Conservation (phyloP, 108 stramenopile genomes). For the Phaeodactylum tricornutum region DNA sequence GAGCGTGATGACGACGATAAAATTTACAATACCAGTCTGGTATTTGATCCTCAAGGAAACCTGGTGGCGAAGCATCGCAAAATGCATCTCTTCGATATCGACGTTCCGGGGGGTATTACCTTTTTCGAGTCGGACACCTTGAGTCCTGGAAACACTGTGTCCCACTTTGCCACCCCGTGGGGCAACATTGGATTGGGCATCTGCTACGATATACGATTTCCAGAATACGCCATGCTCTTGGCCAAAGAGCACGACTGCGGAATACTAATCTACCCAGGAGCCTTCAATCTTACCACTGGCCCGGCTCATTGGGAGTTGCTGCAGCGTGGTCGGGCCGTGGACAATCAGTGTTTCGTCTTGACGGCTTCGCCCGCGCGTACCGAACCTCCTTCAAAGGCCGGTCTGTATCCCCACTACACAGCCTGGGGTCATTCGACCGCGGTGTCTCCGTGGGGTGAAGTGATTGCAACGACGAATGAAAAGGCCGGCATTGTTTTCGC, state of each 20-base stretch:
- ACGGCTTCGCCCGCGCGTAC: slow-evolving; percentile 92
- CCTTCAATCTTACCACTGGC: slow-evolving; percentile 98
- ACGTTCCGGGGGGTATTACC: slow-evolving; percentile 94
- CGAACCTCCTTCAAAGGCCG: slow-evolving; percentile 26
- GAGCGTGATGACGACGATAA: slow-evolving; percentile 55
- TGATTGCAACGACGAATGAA: slow-evolving; percentile 89
- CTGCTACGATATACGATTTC: slow-evolving; percentile 99
- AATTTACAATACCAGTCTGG: slow-evolving; percentile 90
- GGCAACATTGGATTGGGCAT: slow-evolving; percentile 95
- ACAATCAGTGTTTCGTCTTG: slow-evolving; percentile 94
- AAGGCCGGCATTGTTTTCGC: slow-evolving; percentile 72
- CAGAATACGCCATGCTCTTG: slow-evolving; percentile 91
- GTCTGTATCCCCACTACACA: slow-evolving; percentile 85
- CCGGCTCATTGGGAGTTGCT: slow-evolving; percentile 99
- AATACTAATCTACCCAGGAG: slow-evolving; percentile 90
- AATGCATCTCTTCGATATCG: slow-evolving; percentile 98
- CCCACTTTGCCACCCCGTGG: slow-evolving; percentile 66
- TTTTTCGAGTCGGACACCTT: slow-evolving; percentile 96
- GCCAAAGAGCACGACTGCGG: slow-evolving; percentile 62
- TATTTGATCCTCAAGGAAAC: slow-evolving; percentile 50
- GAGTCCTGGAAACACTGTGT: slow-evolving; percentile 54
- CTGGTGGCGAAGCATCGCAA: slow-evolving; percentile 92
- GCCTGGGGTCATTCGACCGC: slow-evolving; percentile 99
- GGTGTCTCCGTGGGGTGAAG: slow-evolving; percentile 94
- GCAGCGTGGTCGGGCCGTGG: slow-evolving; percentile 93